Percentiles rank a stretch among this genome's conserved stretches.
Evolutionary conservation across 257 asterid genomes (phyloP).

Genomic region (Verbena officinalis): DNA sequence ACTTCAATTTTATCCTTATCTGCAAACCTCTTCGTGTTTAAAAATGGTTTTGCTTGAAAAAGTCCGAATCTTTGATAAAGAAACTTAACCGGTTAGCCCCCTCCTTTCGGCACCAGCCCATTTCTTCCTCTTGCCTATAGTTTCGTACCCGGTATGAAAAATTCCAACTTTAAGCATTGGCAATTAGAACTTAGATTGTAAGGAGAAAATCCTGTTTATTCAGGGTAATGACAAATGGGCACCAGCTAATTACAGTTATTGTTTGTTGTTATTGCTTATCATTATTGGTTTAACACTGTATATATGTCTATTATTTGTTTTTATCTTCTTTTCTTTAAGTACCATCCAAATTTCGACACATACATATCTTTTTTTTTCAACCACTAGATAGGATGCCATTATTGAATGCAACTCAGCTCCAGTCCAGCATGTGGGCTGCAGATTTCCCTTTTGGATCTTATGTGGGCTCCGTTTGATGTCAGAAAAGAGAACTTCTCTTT

Average conservation of each 20-base stretch:
- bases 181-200: not conserved
- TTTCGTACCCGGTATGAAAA: not conserved
- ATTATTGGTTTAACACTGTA: not conserved
- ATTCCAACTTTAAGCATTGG: not conserved
- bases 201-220: not conserved
- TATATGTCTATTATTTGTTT: not conserved
- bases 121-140: not conserved
- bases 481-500: not conserved
- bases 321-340: not conserved
- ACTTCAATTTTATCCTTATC: not conserved
- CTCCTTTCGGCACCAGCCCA: not conserved
- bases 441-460: not conserved
- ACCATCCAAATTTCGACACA: too few species aligned
- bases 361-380: not conserved
- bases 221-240: not conserved
- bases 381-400: not conserved
- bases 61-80: not conserved
- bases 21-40: not conserved
- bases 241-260: not conserved
- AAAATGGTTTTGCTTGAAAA: not conserved
- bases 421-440: slow-evolving; percentile 4
- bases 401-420: not conserved
- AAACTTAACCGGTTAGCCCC: not conserved
- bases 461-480: not conserved
- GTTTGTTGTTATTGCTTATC: not conserved